Base-by-base conservation (phyloP, 768 basidiomycete species). In the Zangia roseola region DNA sequence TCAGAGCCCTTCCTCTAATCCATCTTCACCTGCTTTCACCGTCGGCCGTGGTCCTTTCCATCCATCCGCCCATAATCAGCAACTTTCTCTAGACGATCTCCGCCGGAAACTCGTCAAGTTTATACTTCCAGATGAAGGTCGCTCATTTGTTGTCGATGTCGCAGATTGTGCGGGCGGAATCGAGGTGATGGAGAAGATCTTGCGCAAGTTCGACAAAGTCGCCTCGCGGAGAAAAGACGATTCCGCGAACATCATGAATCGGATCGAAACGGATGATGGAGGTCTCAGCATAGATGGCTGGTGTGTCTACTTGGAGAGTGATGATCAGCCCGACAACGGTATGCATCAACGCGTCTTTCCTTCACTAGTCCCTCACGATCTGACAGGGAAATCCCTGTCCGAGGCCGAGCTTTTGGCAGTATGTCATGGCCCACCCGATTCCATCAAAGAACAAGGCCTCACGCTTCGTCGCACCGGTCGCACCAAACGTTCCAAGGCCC, bases 41-140 rank as follows among this genome's bases (percentile, higher is more conserved):
- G 81, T 82, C 35, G 82, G 83, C 0, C 76, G 79, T 19, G 84
- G 83, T 28, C 80, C 84, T 0, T 86, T 83, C 59, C 73, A 73
- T 41, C 73, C 79, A 0, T 17, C 61, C 0, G 71, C 76, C 6
- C 72, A 77, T 41, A 67, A 61, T 33, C 63, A 69, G 34, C 67
- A 74, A 5, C 73, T 79, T 20, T 83, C 85, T 0, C 69, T 90
- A 16, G 89, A 93, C 40, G 91, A 94, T 53, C 72, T 94, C 45
- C 78, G 88, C 40, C 77, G 86, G 47, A 92, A 90, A 65, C 72
- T 91, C 19, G 86, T 99, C 61, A 97, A 94, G 65, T 97, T 99
- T 63, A 74, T 79, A 17, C 75, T 94, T 35, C 86, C 86, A 2
- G 94, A 93, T 10, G 92, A 91, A 59, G 84, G 86, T 3, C 79